Percentiles rank a stretch among this genome's conserved stretches.
phyloP scores from a whole-genome alignment of 345 rosid species.

The Lumnitzera littorea region DNA sequence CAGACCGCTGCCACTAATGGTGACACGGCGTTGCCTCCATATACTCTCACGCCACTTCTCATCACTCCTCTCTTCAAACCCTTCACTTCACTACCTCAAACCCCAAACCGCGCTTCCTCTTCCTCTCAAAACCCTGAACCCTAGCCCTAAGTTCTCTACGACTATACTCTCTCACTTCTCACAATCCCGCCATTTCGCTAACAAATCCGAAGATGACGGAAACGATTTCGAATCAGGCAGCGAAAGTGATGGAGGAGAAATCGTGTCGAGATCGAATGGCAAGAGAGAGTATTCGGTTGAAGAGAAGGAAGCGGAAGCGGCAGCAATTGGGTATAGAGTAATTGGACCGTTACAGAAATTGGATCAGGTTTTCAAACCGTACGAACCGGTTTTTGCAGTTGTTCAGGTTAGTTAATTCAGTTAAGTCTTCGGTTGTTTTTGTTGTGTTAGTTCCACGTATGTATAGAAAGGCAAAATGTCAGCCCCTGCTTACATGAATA shows the following conservation, averaged over 20 bases:
- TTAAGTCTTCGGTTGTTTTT: neutral
- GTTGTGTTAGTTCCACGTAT: too few relatives aligned
- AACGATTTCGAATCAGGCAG: constrained; percentile 9
- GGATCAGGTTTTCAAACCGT: constrained; percentile 56
- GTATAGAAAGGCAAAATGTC: neutral
- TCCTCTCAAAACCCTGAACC: constrained; percentile 12
- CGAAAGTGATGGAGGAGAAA: constrained; percentile 29
- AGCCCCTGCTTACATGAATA: too few relatives aligned
- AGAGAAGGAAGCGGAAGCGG: constrained; percentile 77
- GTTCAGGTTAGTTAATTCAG: constrained; percentile 53
- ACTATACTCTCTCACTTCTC: constrained; percentile 12
- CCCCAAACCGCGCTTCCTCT: neutral
- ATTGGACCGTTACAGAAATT: constrained; percentile 49
- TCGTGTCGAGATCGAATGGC: constrained; percentile 20
- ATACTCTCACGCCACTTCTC: constrained; percentile 38
- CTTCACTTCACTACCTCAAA: constrained; percentile 14
- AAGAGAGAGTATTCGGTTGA: constrained; percentile 49
- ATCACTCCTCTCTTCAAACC: constrained; percentile 22
- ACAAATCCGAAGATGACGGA: constrained; percentile 16
- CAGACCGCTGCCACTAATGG: constrained; percentile 32
- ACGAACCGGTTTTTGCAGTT: constrained; percentile 79
- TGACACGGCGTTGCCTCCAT: constrained; percentile 57
- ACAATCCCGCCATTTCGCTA: constrained; percentile 37
- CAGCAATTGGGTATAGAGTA: constrained; percentile 76
- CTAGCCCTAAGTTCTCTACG: constrained; percentile 7